These are phyloP conservation scores for Mucor circinelloides DNA, from an alignment of 371 early-diverging fungal species.

Conservation along the genomic window DNA sequence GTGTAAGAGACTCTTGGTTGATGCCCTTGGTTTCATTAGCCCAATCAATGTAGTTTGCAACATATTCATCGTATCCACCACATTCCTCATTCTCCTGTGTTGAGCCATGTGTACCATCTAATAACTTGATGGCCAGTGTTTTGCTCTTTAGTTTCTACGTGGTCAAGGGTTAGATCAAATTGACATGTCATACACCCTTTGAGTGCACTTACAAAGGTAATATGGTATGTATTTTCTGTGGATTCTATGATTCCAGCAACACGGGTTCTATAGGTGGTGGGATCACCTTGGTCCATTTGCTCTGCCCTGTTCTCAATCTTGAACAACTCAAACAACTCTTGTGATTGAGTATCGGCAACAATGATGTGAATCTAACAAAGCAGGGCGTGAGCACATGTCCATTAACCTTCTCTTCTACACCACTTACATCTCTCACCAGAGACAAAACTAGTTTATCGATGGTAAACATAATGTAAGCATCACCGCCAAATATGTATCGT, in stretches of 20 bases:
- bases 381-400: background rate
- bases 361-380: conserved; percentile 24
- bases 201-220: conserved; percentile 70
- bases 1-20: conserved; percentile 40
- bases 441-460: conserved; percentile 68
- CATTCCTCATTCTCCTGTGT: conserved; percentile 69
- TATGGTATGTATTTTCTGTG: conserved; percentile 76
- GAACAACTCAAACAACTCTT: conserved; percentile 24
- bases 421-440: conserved; percentile 26
- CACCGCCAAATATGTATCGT: conserved; percentile 82
- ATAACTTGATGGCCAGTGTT: conserved; percentile 73
- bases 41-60: conserved; percentile 81
- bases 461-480: conserved; percentile 84
- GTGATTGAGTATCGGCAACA: conserved; percentile 25
- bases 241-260: conserved; percentile 43
- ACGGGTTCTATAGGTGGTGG: conserved; percentile 45
- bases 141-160: conserved; percentile 16
- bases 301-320: conserved; percentile 22
- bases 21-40: conserved; percentile 70
- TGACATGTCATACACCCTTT: too few species aligned
- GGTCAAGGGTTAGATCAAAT: background rate
- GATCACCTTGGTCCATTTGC: conserved; percentile 30
- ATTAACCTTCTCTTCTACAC: background rate
- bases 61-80: conserved; percentile 84
- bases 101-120: conserved; percentile 65